Percentiles rank a stretch among this genome's conserved stretches.
Evolutionary conservation across 2,329 filamentous ascomycete genomes (phyloP).

Genomic region (Colletotrichum camelliae): DNA sequence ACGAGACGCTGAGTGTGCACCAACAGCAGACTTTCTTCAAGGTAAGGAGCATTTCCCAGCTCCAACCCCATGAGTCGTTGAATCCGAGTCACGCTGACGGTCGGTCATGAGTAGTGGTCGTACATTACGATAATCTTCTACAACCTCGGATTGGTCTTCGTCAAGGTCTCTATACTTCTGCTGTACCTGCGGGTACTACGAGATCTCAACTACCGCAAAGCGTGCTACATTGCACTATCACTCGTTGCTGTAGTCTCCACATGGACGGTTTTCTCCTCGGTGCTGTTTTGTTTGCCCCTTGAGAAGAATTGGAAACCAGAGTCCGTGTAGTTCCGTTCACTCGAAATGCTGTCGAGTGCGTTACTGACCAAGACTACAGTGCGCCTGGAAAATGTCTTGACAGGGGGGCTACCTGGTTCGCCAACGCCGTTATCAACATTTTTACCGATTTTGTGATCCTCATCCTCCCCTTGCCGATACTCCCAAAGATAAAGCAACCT

Average conservation of each 20-base stretch:
- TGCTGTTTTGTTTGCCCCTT: constrained; percentile 28
- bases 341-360: not conserved
- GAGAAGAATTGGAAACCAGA: constrained; percentile 22
- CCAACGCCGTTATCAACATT: constrained; percentile 27
- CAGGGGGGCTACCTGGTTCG: constrained; percentile 6
- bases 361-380: not conserved
- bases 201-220: constrained; percentile 26
- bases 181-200: constrained; percentile 30
- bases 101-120: not conserved
- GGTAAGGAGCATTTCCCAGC: not conserved
- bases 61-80: not conserved
- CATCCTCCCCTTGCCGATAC: constrained; percentile 29
- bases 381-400: not conserved
- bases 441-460: constrained; percentile 30
- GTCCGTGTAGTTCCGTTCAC: not conserved
- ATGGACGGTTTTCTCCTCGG: constrained; percentile 19
- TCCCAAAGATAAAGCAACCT: constrained; percentile 24
- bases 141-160: constrained; percentile 25
- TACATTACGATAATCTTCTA: constrained; percentile 27
- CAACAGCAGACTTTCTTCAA: constrained; percentile 11
- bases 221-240: constrained; percentile 17
- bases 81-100: not conserved
- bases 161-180: constrained; percentile 30
- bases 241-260: constrained; percentile 23
- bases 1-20: not conserved